Conservation (phyloP, 2,329 filamentous ascomycete species). For the Claviceps sp. region DNA sequence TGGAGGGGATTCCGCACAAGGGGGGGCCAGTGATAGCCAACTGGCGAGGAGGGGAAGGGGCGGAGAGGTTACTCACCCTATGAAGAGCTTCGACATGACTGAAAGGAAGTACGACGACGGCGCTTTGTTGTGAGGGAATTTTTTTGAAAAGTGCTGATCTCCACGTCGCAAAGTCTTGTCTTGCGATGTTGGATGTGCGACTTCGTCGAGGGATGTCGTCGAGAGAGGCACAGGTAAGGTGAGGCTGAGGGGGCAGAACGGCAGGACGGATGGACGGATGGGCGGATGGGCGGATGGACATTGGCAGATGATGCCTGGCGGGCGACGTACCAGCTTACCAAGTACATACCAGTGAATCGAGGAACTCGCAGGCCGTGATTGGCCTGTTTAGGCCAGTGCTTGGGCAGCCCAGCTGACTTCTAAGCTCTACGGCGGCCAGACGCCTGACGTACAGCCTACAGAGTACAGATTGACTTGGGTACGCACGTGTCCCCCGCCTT, state of each 20-base stretch:
- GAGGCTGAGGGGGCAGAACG: background rate
- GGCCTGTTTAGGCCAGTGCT: background rate
- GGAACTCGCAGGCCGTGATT: background rate
- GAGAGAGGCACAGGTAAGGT: background rate
- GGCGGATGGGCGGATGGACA: conserved; percentile 4
- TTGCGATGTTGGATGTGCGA: background rate
- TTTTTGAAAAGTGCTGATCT: background rate
- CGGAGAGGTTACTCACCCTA: conserved; percentile 53
- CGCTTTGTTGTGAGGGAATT: background rate
- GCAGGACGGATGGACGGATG: background rate
- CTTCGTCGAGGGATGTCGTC: background rate
- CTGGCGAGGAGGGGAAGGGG: background rate
- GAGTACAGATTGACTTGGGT: too few relatives aligned
- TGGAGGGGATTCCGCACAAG: background rate
- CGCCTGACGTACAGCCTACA: too few relatives aligned
- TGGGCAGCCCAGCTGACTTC: background rate
- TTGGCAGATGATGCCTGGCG: conserved; percentile 1
- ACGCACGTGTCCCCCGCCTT: too few relatives aligned
- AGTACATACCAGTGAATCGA: conserved; percentile 1
- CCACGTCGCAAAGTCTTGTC: background rate
- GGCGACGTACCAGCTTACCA: background rate
- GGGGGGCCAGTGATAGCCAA: background rate
- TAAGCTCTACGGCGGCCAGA: too few relatives aligned
- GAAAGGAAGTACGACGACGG: conserved; percentile 7
- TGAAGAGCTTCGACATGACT: conserved; percentile 85